Base-by-base conservation (phyloP, 495 filamentous ascomycete species). In the Hypoxylon lienhwacheense region DNA sequence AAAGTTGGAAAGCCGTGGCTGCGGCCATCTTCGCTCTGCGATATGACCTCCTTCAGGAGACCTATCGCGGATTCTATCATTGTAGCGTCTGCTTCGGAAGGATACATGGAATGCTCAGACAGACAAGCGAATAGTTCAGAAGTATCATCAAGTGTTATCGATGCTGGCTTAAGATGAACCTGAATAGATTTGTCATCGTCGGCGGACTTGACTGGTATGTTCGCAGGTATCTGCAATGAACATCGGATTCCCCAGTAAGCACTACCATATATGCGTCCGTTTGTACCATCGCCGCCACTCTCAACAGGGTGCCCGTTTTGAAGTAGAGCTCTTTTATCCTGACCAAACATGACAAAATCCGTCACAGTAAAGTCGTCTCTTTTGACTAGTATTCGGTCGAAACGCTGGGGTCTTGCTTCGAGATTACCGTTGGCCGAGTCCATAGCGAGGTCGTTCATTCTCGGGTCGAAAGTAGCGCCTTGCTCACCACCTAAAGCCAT, bases 181-280 rank as follows among this genome's bases (percentile, higher is more conserved):
- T 67, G 66, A 2, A 64, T 56, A 5, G 67, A 47, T 0, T 61
- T 47, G 7, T 26, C 47, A 11, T 6, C 6, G 19, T 22, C 21
- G 25, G 10, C n/a, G 7, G 32, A n/a, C 8, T 28, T 35, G n/a
- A 10, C 19, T 2, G 47, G 36, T 6, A 41, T 31, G 21, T 68
- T 57, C n/a, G 48, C 41, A 2, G 55, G 53, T 11, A 47, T 7
- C 11, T 59, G 66, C 20, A 84, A 43, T 8, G 68, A 59, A 32
- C 74, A 74, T 31, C 73, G 59, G 12, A 84, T 64, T 1, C 81
- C 81, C 74, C 77, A 82, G 53, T 84, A 81, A 53, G 81, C 79
- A 46, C 81, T 84, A 0, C 72, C 77, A 55, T 73, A 76, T 19
- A 48, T 22, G 22, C 45, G 43, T 12, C 5, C 21, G 6, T 22